Evolutionary conservation across 2,329 filamentous ascomycete genomes (phyloP).

Genomic region (Drechslerella stenobrocha): DNA sequence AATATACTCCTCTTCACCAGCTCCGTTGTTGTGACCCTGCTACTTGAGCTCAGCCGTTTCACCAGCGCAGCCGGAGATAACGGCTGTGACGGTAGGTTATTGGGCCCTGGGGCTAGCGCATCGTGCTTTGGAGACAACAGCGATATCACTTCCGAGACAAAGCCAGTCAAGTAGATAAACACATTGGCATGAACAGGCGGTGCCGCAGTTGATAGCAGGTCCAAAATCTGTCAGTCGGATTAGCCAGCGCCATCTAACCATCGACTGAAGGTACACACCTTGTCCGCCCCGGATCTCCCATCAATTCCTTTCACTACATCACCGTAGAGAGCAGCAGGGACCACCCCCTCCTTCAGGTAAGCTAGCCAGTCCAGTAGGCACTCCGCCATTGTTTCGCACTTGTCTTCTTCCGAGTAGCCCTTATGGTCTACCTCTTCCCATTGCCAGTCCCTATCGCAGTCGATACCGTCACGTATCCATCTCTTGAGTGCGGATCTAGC

Average conservation of each 20-base stretch:
- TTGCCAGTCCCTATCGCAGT: conserved; percentile 43
- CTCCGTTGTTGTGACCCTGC: conserved; percentile 38
- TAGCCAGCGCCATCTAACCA: not conserved
- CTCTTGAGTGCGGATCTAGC: conserved; percentile 39
- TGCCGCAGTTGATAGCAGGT: conserved; percentile 48
- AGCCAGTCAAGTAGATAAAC: conserved; percentile 52
- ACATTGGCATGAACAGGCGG: conserved; percentile 52
- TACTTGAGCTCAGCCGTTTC: conserved; percentile 35
- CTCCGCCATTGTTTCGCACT: conserved; percentile 72
- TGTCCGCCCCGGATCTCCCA: conserved; percentile 65
- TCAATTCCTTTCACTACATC: conserved; percentile 57
- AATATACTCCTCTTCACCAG: conserved; percentile 42
- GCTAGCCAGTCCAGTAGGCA: conserved; percentile 73
- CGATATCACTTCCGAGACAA: conserved; percentile 51
- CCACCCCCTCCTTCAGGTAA: conserved; percentile 76
- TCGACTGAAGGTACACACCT: conserved; percentile 53
- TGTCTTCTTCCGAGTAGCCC: conserved; percentile 66
- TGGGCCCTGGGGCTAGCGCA: conserved; percentile 11
- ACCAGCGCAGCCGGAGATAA: conserved; percentile 28
- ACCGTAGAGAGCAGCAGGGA: conserved; percentile 68
- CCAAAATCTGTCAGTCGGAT: conserved; percentile 47
- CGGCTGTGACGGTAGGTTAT: conserved; percentile 12
- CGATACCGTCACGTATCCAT: conserved; percentile 44
- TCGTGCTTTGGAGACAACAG: conserved; percentile 49
- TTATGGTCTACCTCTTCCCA: conserved; percentile 61